Base-by-base conservation (phyloP, 2,329 filamentous ascomycete species). In the Cercospora brassicicola region DNA sequence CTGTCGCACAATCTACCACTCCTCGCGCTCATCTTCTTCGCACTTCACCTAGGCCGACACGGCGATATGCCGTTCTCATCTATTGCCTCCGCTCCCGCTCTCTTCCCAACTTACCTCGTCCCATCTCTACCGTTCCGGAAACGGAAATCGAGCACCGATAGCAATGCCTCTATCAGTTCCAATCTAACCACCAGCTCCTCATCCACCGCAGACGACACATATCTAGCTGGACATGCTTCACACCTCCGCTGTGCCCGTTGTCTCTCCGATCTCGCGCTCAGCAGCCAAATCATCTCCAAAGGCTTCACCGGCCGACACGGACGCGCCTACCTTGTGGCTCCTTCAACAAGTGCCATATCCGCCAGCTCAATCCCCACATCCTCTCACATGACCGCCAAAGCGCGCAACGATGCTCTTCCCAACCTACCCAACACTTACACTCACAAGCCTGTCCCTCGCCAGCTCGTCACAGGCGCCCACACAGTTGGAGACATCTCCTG, bases 261-360 rank as follows among this genome's bases (percentile, higher is more conserved):
- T 75, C 84, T 86, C 48, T 80, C 85, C 10, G 85, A 89, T 73
- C 81, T 90, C 57, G 86, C 86, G 70, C 81, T 86, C 64, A 84
- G 85, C 15, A 83, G 83, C 5, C 86, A 88, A 69, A 88, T 89
- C 66, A 86, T 89, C 73, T 85, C 82, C 79, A 89, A 89, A 79
- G 87, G 87, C 64, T 90, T 90, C 78, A 89, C 86, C 26, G 88
- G 88, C 69, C 85, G 87, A 18, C 85, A 89, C 76, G 88, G 88
- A 5, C 86, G 87, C 66, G 88, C 88, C 51, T 89, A 88, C 77
- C 85, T 90, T 66, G 87, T 90, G 33, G 81, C 85, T 1, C 82
- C 85, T 2, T 77, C 79, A 5, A 73, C 79, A 6, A 74, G 78
- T 26, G 70, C 78, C 10, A 69, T 77, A 55, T 70, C 77, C 56